These are phyloP conservation scores for Auriculariales sp. DNA, from an alignment of 768 basidiomycete species.

Conservation along the genomic window DNA sequence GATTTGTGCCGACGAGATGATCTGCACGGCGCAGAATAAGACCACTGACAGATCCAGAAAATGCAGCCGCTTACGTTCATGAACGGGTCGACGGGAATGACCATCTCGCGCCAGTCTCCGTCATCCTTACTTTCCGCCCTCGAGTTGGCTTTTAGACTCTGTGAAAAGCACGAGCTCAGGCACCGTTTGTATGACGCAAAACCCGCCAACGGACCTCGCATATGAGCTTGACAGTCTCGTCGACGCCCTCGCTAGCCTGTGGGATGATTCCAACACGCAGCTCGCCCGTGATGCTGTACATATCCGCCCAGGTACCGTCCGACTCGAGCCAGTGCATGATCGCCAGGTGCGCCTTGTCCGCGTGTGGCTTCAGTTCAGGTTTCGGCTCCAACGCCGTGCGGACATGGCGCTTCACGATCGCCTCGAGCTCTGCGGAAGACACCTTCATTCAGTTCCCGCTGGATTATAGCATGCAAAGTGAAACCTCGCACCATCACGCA, in stretches of 20 bases:
- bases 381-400: background rate
- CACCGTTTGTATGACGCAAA: too few species aligned
- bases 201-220: conserved; percentile 23
- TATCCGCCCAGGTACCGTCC: conserved; percentile 51
- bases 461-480: too few species aligned
- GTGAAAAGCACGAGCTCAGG: too few species aligned
- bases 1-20: conserved; percentile 47
- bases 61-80: conserved; percentile 45
- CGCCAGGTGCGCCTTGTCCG: background rate
- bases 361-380: conserved; percentile 4
- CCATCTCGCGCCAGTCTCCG: conserved; percentile 54
- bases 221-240: conserved; percentile 13
- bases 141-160: conserved; percentile 23
- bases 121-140: conserved; percentile 20
- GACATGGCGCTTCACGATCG: conserved; percentile 4
- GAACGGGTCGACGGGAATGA: conserved; percentile 72
- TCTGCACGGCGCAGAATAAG: conserved; percentile 18
- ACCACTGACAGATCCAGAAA: conserved; percentile 1
- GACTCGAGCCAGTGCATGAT: conserved; percentile 28
- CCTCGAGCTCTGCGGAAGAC: conserved; percentile 45
- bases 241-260: conserved; percentile 17
- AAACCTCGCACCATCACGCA: conserved; percentile 57
- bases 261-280: conserved; percentile 35
- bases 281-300: conserved; percentile 59
- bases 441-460: too few species aligned